phyloP scores from a whole-genome alignment of 306 rosid species.

The Quercus wislizeni region DNA sequence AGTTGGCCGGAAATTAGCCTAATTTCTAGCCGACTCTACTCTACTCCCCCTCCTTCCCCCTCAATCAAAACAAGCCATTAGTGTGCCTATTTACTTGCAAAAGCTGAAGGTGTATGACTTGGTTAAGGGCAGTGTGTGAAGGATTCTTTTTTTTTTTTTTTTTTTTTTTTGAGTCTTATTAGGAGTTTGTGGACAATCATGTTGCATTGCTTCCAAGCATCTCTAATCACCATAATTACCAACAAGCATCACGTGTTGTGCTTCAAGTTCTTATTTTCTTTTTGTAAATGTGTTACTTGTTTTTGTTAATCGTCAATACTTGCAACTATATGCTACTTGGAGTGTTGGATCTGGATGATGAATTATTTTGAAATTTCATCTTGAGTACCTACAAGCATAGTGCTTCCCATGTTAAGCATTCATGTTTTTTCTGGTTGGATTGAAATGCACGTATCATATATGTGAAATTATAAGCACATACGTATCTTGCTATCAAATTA shows the following conservation, averaged over 20 bases:
- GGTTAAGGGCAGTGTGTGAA: not conserved
- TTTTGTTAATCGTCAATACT: slow-evolving; percentile 10
- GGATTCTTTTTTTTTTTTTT: not conserved
- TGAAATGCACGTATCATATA: not conserved
- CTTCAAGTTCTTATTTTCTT: slow-evolving; percentile 4
- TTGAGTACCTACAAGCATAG: not conserved
- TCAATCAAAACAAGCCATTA: too few species aligned
- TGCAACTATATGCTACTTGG: not conserved
- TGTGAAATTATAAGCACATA: not conserved
- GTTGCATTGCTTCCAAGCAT: not conserved
- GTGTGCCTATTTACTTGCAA: not conserved
- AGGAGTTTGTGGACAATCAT: not conserved
- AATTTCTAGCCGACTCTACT: too few species aligned
- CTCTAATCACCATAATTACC: not conserved
- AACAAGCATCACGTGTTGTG: slow-evolving; percentile 3
- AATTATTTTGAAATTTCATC: not conserved
- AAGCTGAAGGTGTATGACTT: not conserved
- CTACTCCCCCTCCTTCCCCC: too few species aligned
- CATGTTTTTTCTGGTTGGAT: not conserved
- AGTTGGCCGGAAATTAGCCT: too few species aligned
- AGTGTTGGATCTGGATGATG: not conserved
- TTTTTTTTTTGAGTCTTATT: not conserved
- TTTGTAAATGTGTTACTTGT: slow-evolving; percentile 1
- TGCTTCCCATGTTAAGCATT: not conserved
- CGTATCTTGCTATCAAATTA: not conserved